Conservation (phyloP, 352 stramenopile species). For the Pythium brachiatum region DNA sequence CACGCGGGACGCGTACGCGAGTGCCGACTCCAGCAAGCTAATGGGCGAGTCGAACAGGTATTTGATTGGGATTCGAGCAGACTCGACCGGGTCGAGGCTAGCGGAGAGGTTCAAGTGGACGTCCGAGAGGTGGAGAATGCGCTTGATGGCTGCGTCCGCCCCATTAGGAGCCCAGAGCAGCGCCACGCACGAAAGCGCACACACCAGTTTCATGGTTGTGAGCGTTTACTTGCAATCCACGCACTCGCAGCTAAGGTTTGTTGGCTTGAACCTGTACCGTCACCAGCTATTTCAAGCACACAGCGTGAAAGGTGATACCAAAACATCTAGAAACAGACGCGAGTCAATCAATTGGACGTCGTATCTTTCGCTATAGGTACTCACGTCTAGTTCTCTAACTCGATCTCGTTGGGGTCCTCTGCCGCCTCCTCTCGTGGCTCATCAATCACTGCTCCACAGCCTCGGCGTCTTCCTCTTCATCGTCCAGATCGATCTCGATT, state of each 20-base stretch:
- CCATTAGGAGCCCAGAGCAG: neutral
- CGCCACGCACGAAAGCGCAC: neutral
- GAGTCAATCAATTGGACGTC: neutral
- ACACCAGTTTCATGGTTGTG: neutral
- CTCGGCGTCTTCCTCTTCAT: conserved; percentile 21
- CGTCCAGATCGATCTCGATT: conserved; percentile 37
- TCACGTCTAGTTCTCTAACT: conserved; percentile 18
- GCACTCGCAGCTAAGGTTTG: too few relatives aligned
- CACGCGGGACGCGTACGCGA: conserved; percentile 58
- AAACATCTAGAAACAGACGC: too few relatives aligned
- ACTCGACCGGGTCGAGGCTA: conserved; percentile 33
- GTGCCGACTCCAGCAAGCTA: conserved; percentile 64
- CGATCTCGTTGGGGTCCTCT: conserved; percentile 27
- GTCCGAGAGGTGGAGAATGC: conserved; percentile 83
- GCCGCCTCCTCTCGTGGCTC: neutral
- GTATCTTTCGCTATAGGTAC: neutral
- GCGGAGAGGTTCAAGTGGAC: conserved; percentile 80
- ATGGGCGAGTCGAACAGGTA: conserved; percentile 63
- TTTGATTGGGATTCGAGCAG: conserved; percentile 34
- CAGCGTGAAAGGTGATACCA: neutral
- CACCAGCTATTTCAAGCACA: neutral
- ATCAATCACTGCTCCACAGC: neutral
- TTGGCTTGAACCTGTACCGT: too few relatives aligned
- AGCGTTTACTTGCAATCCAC: neutral
- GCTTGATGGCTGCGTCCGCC: conserved; percentile 27